Evolutionary conservation across 176 grass and related monocot genomes (phyloP), one percentile per base, ranked within the genome.

Genomic region (Juncus effusus): DNA sequence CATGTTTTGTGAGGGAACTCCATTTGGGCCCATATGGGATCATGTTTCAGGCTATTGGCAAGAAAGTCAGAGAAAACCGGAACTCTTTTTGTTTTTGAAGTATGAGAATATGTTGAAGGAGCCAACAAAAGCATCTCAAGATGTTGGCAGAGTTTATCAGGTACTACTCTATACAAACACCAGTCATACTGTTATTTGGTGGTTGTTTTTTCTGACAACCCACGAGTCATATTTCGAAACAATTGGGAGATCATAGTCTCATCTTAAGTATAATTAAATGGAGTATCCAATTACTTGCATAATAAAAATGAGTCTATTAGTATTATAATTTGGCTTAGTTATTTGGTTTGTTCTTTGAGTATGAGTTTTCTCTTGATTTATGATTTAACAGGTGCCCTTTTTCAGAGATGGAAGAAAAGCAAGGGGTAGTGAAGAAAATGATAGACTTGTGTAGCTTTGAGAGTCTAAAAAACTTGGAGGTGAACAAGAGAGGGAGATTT

Each of bases 371-470:
- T 28, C 19, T 28, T 28, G 19, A 28, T 28, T 28, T 28, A 28
- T 28, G 19, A 28, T 28, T 28, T 28, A 28, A 28, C 19, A 57
- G 71, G 2, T 55, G 16, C 38, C 76, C 87, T 35, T 90, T 86
- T 76, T 69, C 57, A 4, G 14, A 42, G 11, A 56, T 4, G 3
- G 83, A 90, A 56, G 71, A 80, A 54, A 57, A 59, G 38, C 54
- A 40, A 57, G 60, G 78, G 37, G 55, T 42, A 40, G 71, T 82
- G 0, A 71, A 53, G 10, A n/a, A 3, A 14, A 49, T 86, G 0
- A 77, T 86, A 6, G 73, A 72, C 44, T 62, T 86, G 0, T 86
- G 83, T 40, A 86, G 87, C 72, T 84, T 83, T 62, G 52, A 73
- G 1, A 62, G 49, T 55, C 66, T 91, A 66, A 81, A 71, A 37